These are phyloP conservation scores for Sporothrix dimorphospora DNA, from an alignment of 2,329 filamentous ascomycete species.

Conservation along the genomic window DNA sequence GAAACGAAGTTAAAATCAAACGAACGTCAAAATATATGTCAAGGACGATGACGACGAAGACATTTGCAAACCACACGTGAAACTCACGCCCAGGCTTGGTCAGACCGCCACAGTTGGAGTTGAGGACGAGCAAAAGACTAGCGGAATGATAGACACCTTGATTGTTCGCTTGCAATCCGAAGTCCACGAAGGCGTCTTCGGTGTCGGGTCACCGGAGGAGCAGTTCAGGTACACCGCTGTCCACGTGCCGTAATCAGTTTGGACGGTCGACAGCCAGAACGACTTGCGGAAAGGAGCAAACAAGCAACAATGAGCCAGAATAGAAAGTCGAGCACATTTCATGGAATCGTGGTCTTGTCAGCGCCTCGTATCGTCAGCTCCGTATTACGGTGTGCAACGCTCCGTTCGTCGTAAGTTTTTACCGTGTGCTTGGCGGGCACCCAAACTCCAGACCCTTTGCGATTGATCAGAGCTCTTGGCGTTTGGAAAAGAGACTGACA, in stretches of 20 bases:
- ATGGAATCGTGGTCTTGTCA: slow-evolving; percentile 1
- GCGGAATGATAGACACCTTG: not conserved
- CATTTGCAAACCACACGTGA: slow-evolving; percentile 11
- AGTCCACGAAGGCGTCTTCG: not conserved
- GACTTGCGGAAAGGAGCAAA: not conserved
- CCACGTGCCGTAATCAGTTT: not conserved
- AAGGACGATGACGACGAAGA: not conserved
- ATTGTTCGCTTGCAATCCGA: not conserved
- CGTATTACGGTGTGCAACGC: not conserved
- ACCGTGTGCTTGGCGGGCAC: slow-evolving; percentile 13
- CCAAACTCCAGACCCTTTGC: slow-evolving; percentile 14
- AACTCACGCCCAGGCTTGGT: not conserved
- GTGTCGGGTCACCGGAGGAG: not conserved
- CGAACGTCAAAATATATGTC: not conserved
- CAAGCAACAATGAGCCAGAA: not conserved
- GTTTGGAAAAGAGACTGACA: slow-evolving; percentile 21
- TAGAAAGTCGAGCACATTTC: slow-evolving; percentile 4
- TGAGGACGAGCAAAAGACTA: slow-evolving; percentile 2
- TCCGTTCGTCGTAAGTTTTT: slow-evolving; percentile 15
- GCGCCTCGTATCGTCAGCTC: not conserved
- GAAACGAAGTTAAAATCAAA: not conserved
- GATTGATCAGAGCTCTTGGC: slow-evolving; percentile 24
- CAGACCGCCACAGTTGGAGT: not conserved
- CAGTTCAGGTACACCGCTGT: not conserved
- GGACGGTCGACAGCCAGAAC: not conserved